Evolutionary conservation across 306 rosid genomes (phyloP), one percentile per base, ranked within the genome.

Genomic region (Amphicarpaea edgeworthii): DNA sequence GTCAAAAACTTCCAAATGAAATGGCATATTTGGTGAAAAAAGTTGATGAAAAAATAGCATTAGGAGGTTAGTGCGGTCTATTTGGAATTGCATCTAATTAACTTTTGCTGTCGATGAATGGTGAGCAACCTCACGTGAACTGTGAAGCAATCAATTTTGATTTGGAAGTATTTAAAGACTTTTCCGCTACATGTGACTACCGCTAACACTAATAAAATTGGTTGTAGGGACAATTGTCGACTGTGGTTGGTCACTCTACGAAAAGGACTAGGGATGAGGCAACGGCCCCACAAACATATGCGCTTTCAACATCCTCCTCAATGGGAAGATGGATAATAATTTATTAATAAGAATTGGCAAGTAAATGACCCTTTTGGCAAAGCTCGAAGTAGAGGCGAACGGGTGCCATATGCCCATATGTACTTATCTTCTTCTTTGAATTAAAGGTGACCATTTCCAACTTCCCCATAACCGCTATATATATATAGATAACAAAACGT

Each of bases 131-230:
- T 51, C 77, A 63, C 42, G 73, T 79, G 78, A 70, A 8, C n/a
- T 66, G 34, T 58, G 51, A 82, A 67, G 37, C 24, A 28, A 8
- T 50, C 1, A 9, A 19, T 12, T 57, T 19, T 49, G 37, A 26
- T 64, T 72, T 79, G 61, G 74, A 71, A 66, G 47, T 43, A 38
- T 43, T 41, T 4, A 0, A n/a, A 53, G 24, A 55, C 59, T 20
- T 62, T 64, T 46, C 32, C 26, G 32, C 41, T 21, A 40, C 82
- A 65, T 68, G 77, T 77, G 79, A 77, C n/a, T 32, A 23, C 46
- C 7, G 16, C 46, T 24, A 26, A 21, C 19, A 51, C 46, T 54
- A 30, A 68, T 43, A 42, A 40, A 43, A 11, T 26, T 37, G 66
- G 64, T 37, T 21, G 43, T 14, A 57, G 58, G 65, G 24, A 73